Evolutionary conservation across 1,139 yeast genomes (phyloP).

Genomic region (Pneumocystis canis): DNA sequence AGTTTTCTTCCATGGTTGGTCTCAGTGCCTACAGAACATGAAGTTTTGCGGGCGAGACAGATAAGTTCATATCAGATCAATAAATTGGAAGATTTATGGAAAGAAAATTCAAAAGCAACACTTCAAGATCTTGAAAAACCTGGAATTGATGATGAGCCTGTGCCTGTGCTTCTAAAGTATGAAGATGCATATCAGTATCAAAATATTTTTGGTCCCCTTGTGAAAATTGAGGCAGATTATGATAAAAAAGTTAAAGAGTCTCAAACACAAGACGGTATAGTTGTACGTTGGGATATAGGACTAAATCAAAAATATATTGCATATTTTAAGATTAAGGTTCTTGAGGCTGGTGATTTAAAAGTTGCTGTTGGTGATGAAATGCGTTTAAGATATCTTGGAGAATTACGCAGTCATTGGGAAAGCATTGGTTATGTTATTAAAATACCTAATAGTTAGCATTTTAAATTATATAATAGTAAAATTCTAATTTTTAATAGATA

Average conservation of each 20-base stretch:
- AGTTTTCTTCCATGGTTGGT: conserved; percentile 75
- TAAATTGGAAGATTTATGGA: conserved; percentile 71
- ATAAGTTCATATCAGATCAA: conserved; percentile 54
- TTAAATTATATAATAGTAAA: neutral
- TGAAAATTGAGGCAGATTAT: conserved; percentile 66
- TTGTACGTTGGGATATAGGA: conserved; percentile 62
- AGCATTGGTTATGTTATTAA: conserved; percentile 58
- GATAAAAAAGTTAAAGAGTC: conserved; percentile 65
- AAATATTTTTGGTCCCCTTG: conserved; percentile 69
- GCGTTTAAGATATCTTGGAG: conserved; percentile 44
- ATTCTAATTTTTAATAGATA: conserved; percentile 19
- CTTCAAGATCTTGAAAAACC: conserved; percentile 36
- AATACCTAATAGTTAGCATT: conserved; percentile 38
- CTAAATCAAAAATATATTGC: conserved; percentile 53
- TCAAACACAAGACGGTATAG: conserved; percentile 60
- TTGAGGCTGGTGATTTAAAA: conserved; percentile 50
- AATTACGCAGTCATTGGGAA: conserved; percentile 46
- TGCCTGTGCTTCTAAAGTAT: conserved; percentile 63
- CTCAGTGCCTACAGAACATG: conserved; percentile 51
- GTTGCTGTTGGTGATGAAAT: conserved; percentile 84
- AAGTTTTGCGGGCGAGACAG: conserved; percentile 37
- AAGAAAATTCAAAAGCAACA: conserved; percentile 53
- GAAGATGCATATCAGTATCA: conserved; percentile 79
- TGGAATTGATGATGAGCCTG: conserved; percentile 44
- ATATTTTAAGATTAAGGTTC: conserved; percentile 51